phyloP scores from a whole-genome alignment of 768 basidiomycete genomes.

The Pleurotus platypus region DNA sequence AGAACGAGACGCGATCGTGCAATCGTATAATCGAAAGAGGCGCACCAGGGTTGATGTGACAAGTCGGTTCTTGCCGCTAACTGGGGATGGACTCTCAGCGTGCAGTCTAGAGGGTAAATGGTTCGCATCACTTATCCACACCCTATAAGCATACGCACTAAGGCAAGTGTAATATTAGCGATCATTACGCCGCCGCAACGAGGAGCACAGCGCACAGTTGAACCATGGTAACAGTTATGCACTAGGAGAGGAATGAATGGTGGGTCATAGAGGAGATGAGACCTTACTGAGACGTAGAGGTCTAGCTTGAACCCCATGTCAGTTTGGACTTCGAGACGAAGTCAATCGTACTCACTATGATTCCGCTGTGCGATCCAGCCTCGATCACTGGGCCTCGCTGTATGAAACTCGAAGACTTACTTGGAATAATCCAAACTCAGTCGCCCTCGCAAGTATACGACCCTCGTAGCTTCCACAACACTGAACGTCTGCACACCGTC shows the following conservation, averaged over 20 bases:
- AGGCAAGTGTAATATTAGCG: neutral
- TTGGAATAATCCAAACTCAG: neutral
- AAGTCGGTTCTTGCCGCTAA: neutral
- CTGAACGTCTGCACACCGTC: conserved; percentile 2
- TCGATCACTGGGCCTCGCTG: too few relatives aligned
- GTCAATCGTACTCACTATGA: neutral
- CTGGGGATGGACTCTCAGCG: neutral
- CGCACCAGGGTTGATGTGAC: neutral
- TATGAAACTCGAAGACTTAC: neutral
- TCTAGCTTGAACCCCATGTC: neutral
- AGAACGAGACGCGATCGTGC: too few relatives aligned
- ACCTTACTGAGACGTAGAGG: conserved; percentile 1
- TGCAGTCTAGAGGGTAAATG: neutral
- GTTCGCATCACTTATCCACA: neutral
- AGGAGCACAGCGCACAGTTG: neutral
- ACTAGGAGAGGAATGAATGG: neutral
- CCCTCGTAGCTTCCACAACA: neutral
- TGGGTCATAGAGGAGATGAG: neutral
- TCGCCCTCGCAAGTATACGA: neutral
- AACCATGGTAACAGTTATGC: conserved; percentile 5
- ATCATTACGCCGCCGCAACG: neutral
- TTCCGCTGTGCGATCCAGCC: neutral
- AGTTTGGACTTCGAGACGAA: too few relatives aligned
- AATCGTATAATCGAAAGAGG: neutral
- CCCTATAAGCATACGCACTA: neutral